Conservation (phyloP, 495 filamentous ascomycete species). For the Aspergillus heteromorphus region DNA sequence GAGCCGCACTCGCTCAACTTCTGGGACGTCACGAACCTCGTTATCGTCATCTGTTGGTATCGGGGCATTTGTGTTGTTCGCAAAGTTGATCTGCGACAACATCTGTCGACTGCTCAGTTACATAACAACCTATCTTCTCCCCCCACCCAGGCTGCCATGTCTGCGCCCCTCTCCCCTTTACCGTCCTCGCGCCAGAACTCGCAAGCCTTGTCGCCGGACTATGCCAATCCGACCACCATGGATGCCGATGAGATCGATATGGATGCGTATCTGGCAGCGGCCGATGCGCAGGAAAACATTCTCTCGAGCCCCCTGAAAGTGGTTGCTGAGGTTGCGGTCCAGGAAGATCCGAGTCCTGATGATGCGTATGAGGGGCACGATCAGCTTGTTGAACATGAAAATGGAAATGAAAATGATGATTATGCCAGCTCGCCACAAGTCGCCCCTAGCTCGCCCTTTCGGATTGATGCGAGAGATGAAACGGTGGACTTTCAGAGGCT, state of each 20-base stretch:
- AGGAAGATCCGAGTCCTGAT: slow-evolving; percentile 10
- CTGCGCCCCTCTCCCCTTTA: slow-evolving; percentile 41
- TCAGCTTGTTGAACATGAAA: slow-evolving; percentile 7
- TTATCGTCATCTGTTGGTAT: neutral
- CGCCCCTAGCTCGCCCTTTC: slow-evolving; percentile 36
- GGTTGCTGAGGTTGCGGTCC: slow-evolving; percentile 16
- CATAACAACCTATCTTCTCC: neutral
- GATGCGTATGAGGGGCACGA: slow-evolving; percentile 12
- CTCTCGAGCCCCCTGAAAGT: slow-evolving; percentile 32
- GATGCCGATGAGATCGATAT: neutral
- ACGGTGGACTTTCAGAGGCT: slow-evolving; percentile 28
- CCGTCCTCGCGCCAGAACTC: slow-evolving; percentile 41
- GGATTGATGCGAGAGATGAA: slow-evolving; percentile 27
- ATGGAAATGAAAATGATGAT: too few species aligned
- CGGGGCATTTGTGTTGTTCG: neutral
- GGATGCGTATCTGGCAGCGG: slow-evolving; percentile 7
- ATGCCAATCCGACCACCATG: neutral
- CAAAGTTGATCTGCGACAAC: too few species aligned
- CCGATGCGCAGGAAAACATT: slow-evolving; percentile 29
- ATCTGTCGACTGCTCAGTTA: too few species aligned
- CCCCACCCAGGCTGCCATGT: slow-evolving; percentile 24
- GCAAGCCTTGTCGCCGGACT: slow-evolving; percentile 27
- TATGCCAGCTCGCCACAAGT: slow-evolving; percentile 19
- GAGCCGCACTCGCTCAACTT: too few species aligned
- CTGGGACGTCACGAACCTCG: neutral